Evolutionary conservation across 2,329 filamentous ascomycete species (phyloP).

Genomic region (Sporothrix schenckii): DNA sequence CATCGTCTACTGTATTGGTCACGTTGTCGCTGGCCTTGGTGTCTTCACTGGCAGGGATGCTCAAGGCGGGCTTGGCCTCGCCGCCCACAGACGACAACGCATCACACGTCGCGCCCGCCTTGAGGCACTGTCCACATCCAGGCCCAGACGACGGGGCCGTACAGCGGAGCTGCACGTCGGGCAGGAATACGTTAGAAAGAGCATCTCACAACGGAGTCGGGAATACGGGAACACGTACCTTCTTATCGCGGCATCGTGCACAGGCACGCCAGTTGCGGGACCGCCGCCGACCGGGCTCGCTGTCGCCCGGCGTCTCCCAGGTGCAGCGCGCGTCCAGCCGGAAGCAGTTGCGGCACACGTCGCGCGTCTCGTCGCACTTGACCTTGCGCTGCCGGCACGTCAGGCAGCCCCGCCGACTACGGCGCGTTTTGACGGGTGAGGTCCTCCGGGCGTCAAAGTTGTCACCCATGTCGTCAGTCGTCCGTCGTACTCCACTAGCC

Average conservation of each 20-base stretch:
- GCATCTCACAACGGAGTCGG: background rate
- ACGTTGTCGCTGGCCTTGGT: no score
- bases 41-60: background rate
- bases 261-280: constrained; percentile 27
- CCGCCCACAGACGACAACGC: background rate
- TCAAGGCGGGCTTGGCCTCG: background rate
- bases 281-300: constrained; percentile 11
- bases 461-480: background rate
- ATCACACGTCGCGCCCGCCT: background rate
- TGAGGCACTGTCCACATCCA: constrained; percentile 12
- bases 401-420: constrained; percentile 43
- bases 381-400: constrained; percentile 60
- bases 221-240: background rate
- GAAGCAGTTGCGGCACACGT: constrained; percentile 60
- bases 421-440: constrained; percentile 10
- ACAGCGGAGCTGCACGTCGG: constrained; percentile 4
- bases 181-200: background rate
- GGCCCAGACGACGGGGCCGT: background rate
- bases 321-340: constrained; percentile 44
- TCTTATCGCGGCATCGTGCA: constrained; percentile 21
- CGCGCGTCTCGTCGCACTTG: constrained; percentile 57
- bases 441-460: background rate
- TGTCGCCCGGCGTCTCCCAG: constrained; percentile 4
- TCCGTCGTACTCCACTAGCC: background rate
- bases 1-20: no score